phyloP scores from a whole-genome alignment of 805 yeast genomes.

The Metschnikowia bowlesiae region DNA sequence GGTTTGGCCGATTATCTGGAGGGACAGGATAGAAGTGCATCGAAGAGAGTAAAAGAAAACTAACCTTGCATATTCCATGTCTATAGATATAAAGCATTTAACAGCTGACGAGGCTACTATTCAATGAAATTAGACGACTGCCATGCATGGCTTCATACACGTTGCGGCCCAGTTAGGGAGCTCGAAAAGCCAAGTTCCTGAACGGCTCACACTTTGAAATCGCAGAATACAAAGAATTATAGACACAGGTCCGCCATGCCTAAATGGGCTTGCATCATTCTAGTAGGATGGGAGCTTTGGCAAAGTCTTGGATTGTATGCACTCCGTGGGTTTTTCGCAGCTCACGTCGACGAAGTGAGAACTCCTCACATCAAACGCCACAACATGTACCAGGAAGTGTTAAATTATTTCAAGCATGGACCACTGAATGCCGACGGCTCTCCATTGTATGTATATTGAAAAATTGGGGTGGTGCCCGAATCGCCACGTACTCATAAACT shows the following conservation, averaged over 20 bases:
- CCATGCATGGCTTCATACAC: too few relatives aligned
- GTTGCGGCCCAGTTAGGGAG: too few relatives aligned
- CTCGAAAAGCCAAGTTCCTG: too few relatives aligned
- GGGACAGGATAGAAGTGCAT: constrained; percentile 24
- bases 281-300: background rate
- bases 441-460: constrained; percentile 14
- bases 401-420: constrained; percentile 14
- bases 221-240: background rate
- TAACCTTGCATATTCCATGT: background rate
- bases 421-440: constrained; percentile 17
- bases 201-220: too few relatives aligned
- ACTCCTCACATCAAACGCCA: background rate
- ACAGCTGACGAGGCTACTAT: too few relatives aligned
- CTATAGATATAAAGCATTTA: too few relatives aligned
- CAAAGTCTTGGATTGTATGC: background rate
- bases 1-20: constrained; percentile 37
- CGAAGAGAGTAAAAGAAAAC: constrained; percentile 28
- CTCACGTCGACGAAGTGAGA: constrained; percentile 2
- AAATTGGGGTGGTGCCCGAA: background rate
- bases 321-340: constrained; percentile 4
- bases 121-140: too few relatives aligned
- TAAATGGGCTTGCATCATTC: background rate
- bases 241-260: background rate
- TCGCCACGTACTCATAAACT: background rate
- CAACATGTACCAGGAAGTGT: constrained; percentile 12